A percentile compares a stretch with the other conserved stretches of the same genome.
Conservation (phyloP, 2,329 filamentous ascomycete species). For the Aspergillus ochraceus region DNA sequence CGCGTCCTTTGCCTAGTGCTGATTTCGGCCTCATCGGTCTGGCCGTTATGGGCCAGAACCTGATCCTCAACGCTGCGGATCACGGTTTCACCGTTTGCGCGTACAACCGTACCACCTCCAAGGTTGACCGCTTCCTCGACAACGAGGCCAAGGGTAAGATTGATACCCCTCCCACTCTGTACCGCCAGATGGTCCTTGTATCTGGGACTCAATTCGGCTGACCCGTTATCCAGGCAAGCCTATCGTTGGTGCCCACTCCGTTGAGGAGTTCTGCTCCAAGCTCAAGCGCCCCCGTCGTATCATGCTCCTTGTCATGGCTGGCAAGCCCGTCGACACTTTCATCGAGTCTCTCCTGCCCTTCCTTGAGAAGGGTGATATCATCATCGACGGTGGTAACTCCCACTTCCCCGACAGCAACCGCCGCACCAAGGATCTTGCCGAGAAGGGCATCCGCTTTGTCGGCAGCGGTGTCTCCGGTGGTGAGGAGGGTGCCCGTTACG, state of each 20-base stretch:
- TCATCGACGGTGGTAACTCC: slow-evolving; percentile 99
- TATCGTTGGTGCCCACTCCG: slow-evolving; percentile 87
- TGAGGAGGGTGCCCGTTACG: slow-evolving; percentile 98
- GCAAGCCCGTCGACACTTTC: slow-evolving; percentile 97
- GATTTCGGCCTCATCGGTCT: slow-evolving; percentile 92
- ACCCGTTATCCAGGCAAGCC: slow-evolving; percentile 67
- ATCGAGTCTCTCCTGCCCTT: slow-evolving; percentile 90
- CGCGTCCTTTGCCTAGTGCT: slow-evolving; percentile 61
- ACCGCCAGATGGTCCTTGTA: background rate
- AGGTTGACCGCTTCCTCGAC: slow-evolving; percentile 91
- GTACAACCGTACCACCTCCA: slow-evolving; percentile 97
- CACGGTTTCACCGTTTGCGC: slow-evolving; percentile 95
- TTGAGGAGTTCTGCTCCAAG: slow-evolving; percentile 93
- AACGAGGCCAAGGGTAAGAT: slow-evolving; percentile 79
- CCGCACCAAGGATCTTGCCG: slow-evolving; percentile 80
- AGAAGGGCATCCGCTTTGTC: slow-evolving; percentile 93
- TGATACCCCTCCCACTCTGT: background rate
- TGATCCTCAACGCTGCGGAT: slow-evolving; percentile 87
- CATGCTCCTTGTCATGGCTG: slow-evolving; percentile 99
- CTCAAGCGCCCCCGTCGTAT: slow-evolving; percentile 95
- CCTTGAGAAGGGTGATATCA: slow-evolving; percentile 86
- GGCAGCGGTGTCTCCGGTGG: slow-evolving; percentile 97
- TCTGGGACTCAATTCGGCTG: background rate
- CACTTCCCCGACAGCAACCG: slow-evolving; percentile 99
- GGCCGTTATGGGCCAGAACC: slow-evolving; percentile 87